These are phyloP conservation scores for Blastobotrys ciferrii DNA, from an alignment of 1,139 yeast species.

Conservation along the genomic window DNA sequence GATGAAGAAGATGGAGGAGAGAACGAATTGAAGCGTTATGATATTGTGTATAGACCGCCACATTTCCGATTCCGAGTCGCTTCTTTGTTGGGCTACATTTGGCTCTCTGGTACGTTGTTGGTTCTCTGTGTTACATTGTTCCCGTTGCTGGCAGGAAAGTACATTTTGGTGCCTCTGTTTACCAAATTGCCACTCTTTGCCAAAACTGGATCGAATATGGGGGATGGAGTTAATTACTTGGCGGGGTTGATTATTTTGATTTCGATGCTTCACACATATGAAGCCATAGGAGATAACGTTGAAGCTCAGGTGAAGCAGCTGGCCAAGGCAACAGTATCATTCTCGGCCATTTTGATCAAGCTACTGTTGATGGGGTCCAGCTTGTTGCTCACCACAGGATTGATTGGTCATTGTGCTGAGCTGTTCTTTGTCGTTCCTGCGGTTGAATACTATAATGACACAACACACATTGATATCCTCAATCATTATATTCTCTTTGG, in stretches of 20 bases:
- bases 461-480: neutral
- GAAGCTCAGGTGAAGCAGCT: conserved; percentile 4
- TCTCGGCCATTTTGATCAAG: conserved; percentile 3
- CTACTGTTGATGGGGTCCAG: neutral
- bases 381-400: conserved; percentile 3
- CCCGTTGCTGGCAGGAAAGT: conserved; percentile 36
- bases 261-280: conserved; percentile 9
- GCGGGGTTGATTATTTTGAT: conserved; percentile 13
- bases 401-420: conserved; percentile 10
- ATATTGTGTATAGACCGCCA: conserved; percentile 87
- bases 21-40: conserved; percentile 54
- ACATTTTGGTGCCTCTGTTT: conserved; percentile 6
- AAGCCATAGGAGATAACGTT: neutral
- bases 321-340: conserved; percentile 11
- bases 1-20: conserved; percentile 43
- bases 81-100: conserved; percentile 55
- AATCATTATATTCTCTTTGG: neutral
- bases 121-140: conserved; percentile 30
- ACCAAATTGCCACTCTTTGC: neutral
- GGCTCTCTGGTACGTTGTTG: conserved; percentile 66
- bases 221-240: conserved; percentile 16
- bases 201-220: conserved; percentile 9
- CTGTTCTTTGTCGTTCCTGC: conserved; percentile 8
- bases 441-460: neutral
- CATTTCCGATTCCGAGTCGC: conserved; percentile 60